Evolutionary conservation across 2,329 filamentous ascomycete species (phyloP), one percentile per base, ranked within the genome.

Genomic region (Fusarium veterinarium): DNA sequence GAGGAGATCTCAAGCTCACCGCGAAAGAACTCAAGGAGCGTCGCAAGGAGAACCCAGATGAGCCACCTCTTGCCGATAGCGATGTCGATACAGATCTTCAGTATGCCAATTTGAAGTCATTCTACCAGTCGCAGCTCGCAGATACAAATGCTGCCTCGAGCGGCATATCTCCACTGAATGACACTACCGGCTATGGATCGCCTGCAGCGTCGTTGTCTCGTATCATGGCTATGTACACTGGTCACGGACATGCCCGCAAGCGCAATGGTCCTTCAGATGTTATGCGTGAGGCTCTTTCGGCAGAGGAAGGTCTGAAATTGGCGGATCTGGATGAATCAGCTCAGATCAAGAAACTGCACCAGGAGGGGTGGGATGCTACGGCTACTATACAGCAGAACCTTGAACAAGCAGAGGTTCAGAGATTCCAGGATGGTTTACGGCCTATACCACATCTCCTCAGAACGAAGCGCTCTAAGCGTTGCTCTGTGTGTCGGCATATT

Each of bases 381-480:
- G 81, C 84, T 6, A 86, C 87, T 1, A 71, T 77, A 20, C 81
- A 85, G 25, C 88, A 90, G 72, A 82, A 83, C 81, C 86, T 78
- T 52, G 81, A 74, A 19, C 89, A 90, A 69, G 70, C 84, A 78
- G 87, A 82, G 82, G 89, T 84, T 59, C 83, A 88, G 5, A 89
- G 88, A 11, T 95, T 96, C 79, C 83, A 89, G 4, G 88, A 91
- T 59, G 90, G 95, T 25, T 89, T 98, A 9, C 91, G 94, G 33
- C 96, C 96, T 1, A 88, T 95, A 19, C 92, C 95, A 0, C 92
- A 93, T 20, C 88, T 97, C 5, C 89, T 99, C 19, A 92, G 94
- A 63, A 97, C 95, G 0, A 98, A 98, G 80, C 92, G 95, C 41
- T 95, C 94, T 25, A 98, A 98, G 84, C 93, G 96, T 49, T 99